These are phyloP conservation scores for Phlebopus sp. DNA, from an alignment of 1,284 basidiomycete genomes.

Conservation along the genomic window DNA sequence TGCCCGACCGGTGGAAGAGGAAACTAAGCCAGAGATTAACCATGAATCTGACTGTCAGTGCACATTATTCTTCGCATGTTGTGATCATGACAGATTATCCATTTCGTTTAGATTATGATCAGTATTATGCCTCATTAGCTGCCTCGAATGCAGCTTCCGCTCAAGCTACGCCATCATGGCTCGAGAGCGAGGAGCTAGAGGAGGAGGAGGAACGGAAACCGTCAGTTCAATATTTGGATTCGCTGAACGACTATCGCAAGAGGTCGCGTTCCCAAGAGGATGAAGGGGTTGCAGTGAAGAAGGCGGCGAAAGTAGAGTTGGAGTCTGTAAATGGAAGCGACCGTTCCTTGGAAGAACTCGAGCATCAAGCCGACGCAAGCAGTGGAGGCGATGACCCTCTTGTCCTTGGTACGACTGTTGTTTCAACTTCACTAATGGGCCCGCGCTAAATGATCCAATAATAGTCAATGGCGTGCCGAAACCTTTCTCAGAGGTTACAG, in stretches of 20 bases:
- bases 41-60: constrained; percentile 63
- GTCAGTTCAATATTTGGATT: constrained; percentile 59
- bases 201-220: constrained; percentile 72
- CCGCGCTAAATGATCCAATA: constrained; percentile 6
- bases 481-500: constrained; percentile 70
- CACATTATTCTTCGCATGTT: neutral
- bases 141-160: constrained; percentile 58
- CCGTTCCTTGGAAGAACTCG: neutral
- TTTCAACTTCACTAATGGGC: neutral
- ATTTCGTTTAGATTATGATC: constrained; percentile 63
- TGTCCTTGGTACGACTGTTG: constrained; percentile 53
- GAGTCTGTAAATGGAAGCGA: constrained; percentile 9
- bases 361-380: neutral
- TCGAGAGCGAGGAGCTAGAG: constrained; percentile 49
- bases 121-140: constrained; percentile 73
- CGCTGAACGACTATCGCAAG: constrained; percentile 66
- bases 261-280: constrained; percentile 66
- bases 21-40: constrained; percentile 56
- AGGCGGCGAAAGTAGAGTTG: constrained; percentile 43
- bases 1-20: constrained; percentile 39
- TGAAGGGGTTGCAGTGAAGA: constrained; percentile 43
- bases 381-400: constrained; percentile 40
- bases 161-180: constrained; percentile 53
- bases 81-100: constrained; percentile 6
- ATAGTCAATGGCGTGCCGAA: constrained; percentile 69